These are phyloP conservation scores for Alternaria consortialis DNA, from an alignment of 2,329 filamentous ascomycete species.

Conservation along the genomic window DNA sequence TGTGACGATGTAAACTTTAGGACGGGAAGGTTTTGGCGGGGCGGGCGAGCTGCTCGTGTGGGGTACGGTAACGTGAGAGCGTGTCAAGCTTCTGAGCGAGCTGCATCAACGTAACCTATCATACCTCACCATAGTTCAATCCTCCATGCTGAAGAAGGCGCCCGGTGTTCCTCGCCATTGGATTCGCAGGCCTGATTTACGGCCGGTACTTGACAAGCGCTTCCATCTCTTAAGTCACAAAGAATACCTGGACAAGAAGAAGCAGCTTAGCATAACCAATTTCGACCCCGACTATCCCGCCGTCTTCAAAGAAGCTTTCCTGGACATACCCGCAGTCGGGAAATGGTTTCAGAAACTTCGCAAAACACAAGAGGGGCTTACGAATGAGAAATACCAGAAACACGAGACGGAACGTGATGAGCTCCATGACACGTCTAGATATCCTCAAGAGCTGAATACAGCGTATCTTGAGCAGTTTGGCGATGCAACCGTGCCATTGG, in stretches of 20 bases:
- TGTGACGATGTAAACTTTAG: slow-evolving; percentile 20
- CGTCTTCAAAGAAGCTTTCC: slow-evolving; percentile 34
- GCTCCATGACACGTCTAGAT: neutral
- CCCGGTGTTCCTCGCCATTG: neutral
- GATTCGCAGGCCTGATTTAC: neutral
- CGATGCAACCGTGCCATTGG: slow-evolving; percentile 65
- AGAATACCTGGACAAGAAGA: slow-evolving; percentile 9
- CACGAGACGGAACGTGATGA: neutral
- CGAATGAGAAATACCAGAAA: neutral
- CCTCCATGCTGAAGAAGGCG: slow-evolving; percentile 2
- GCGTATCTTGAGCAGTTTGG: slow-evolving; percentile 52
- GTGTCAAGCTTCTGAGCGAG: slow-evolving; percentile 20
- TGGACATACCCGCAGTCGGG: slow-evolving; percentile 36
- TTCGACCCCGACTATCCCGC: slow-evolving; percentile 33
- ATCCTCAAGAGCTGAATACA: slow-evolving; percentile 30
- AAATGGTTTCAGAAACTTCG: slow-evolving; percentile 40
- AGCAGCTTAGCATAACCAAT: slow-evolving; percentile 14
- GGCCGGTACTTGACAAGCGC: neutral
- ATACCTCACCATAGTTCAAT: neutral
- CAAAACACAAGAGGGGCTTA: neutral
- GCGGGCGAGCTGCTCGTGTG: slow-evolving; percentile 19
- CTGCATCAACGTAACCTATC: neutral
- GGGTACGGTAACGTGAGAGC: slow-evolving; percentile 32
- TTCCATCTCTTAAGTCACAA: slow-evolving; percentile 16
- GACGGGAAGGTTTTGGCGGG: slow-evolving; percentile 34